Conservation (phyloP, 2,329 filamentous ascomycete species). For the Penicillium hesseltinei region DNA sequence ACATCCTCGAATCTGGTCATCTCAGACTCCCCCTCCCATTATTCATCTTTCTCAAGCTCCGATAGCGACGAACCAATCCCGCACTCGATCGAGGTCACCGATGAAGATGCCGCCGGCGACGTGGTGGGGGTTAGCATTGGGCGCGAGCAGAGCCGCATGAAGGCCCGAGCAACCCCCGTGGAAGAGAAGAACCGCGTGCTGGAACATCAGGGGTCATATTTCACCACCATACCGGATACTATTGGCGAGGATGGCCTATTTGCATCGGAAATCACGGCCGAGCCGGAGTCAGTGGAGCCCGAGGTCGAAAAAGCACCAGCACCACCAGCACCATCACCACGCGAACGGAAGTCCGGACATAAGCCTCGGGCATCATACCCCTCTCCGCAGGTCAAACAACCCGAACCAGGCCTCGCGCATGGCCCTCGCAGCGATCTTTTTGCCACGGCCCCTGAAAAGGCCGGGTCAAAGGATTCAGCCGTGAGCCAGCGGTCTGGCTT, state of each 20-base stretch:
- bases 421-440: conserved; percentile 18
- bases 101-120: conserved; percentile 37
- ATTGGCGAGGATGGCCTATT: conserved; percentile 32
- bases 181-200: conserved; percentile 59
- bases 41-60: conserved; percentile 30
- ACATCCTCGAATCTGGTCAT: conserved; percentile 18
- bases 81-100: conserved; percentile 19
- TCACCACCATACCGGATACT: conserved; percentile 41
- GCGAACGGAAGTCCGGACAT: neutral
- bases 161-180: conserved; percentile 56
- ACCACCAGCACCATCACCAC: neutral
- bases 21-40: conserved; percentile 22
- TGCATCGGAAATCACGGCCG: conserved; percentile 31
- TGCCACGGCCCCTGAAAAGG: neutral
- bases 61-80: conserved; percentile 31
- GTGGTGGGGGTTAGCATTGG: conserved; percentile 61
- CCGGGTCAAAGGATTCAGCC: conserved; percentile 17
- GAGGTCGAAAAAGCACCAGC: neutral
- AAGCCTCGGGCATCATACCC: conserved; percentile 14
- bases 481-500: conserved; percentile 30
- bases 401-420: conserved; percentile 12
- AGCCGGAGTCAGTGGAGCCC: conserved; percentile 30
- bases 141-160: conserved; percentile 55
- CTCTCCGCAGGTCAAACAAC: neutral
- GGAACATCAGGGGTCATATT: conserved; percentile 51